Conservation (phyloP, 306 rosid species). For the Citrullus mucosospermus region DNA sequence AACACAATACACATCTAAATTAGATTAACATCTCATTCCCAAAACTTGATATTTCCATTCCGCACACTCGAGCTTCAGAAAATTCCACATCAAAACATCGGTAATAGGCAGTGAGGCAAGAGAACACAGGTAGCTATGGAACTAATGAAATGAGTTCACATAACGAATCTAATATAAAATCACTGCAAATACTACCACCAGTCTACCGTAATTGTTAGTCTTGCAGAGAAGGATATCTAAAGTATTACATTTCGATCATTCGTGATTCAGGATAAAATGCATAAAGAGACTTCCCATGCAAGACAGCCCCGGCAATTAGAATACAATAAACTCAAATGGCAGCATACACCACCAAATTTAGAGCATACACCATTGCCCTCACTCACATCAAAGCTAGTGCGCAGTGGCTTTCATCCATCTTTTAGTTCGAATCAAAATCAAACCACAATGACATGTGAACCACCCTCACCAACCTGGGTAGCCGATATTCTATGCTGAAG, state of each 20-base stretch:
- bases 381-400: background rate
- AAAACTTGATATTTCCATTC: background rate
- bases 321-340: conserved; percentile 6
- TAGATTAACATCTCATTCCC: background rate
- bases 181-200: background rate
- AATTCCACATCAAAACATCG: background rate
- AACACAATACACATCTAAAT: background rate
- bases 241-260: background rate
- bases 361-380: background rate
- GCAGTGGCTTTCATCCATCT: background rate
- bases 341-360: background rate
- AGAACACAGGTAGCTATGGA: background rate
- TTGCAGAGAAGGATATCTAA: background rate
- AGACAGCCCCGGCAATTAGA: conserved; percentile 6
- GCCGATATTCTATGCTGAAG: background rate
- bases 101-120: background rate
- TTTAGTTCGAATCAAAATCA: background rate
- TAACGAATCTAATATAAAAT: background rate
- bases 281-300: background rate
- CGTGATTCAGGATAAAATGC: background rate
- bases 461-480: conserved; percentile 1
- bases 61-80: background rate
- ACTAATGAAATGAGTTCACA: background rate
- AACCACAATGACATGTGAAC: background rate
- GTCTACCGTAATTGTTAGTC: conserved; percentile 1